A percentile compares a stretch with the other conserved stretches of the same genome.
Evolutionary conservation across 1,139 yeast genomes (phyloP).

Genomic region (Pneumocystis wakefieldiae): DNA sequence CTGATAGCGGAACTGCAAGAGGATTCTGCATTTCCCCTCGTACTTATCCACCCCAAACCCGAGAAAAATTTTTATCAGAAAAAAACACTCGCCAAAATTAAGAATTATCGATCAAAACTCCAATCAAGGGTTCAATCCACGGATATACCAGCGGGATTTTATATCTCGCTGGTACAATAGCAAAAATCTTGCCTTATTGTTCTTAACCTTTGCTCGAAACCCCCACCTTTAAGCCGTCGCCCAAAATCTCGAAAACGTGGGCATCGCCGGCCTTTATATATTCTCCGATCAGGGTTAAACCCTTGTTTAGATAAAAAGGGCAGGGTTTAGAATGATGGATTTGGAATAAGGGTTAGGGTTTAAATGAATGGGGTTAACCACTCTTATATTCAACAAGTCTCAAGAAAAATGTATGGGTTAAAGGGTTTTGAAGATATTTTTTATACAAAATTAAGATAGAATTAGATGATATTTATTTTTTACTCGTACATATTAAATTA

Average conservation of each 20-base stretch:
- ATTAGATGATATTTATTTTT: not conserved
- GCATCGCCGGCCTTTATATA: too few species aligned
- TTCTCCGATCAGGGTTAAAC: too few species aligned
- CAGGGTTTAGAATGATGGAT: too few species aligned
- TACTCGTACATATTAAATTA: conserved; percentile 16
- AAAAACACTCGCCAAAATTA: not conserved
- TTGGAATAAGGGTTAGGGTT: too few species aligned
- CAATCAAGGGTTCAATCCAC: not conserved
- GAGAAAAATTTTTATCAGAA: not conserved
- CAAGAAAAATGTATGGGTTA: too few species aligned
- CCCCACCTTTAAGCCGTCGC: too few species aligned
- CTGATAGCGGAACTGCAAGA: conserved; percentile 59
- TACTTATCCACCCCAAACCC: not conserved
- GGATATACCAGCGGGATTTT: not conserved
- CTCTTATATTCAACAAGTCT: too few species aligned
- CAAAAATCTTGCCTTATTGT: not conserved
- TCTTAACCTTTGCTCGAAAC: not conserved
- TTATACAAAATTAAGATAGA: not conserved
- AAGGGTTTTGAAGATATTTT: not conserved
- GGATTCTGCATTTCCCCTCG: conserved; percentile 36
- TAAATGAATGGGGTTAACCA: too few species aligned
- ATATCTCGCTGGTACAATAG: not conserved
- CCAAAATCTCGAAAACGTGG: too few species aligned
- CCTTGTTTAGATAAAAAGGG: too few species aligned
- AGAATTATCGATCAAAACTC: not conserved